phyloP scores from a whole-genome alignment of 78 protist species.

The Dictyostelium citrinum region DNA sequence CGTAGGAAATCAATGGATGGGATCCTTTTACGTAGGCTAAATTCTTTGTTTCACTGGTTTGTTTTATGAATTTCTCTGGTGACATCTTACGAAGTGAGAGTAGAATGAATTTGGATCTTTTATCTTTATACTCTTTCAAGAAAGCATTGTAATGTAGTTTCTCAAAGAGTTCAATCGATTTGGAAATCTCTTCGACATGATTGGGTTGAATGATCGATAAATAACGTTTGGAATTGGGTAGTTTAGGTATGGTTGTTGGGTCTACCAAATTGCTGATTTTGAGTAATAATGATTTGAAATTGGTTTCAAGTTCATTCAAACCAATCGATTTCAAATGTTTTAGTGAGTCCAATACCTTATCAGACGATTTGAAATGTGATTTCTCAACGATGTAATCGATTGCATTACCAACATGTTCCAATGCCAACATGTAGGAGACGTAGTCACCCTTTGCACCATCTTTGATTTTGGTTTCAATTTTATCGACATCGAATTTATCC shows the following conservation, averaged over 20 bases:
- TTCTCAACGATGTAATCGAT: conserved; percentile 17
- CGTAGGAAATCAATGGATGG: conserved; percentile 40
- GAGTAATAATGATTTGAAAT: conserved; percentile 33
- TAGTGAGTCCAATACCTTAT: conserved; percentile 1
- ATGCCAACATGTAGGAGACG: conserved; percentile 32
- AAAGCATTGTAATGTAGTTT: conserved; percentile 8
- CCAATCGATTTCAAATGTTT: conserved; percentile 34
- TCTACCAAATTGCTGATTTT: conserved; percentile 50
- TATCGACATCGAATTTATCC: conserved; percentile 32
- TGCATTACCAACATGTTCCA: conserved; percentile 45
- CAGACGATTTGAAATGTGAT: conserved; percentile 18
- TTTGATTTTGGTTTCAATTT: conserved; percentile 30
- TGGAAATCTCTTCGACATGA: conserved; percentile 43
- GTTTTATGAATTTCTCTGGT: conserved; percentile 57
- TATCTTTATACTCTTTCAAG: conserved; percentile 64
- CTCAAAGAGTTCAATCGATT: conserved; percentile 38
- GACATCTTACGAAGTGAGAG: conserved; percentile 43
- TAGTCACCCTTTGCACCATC: conserved; percentile 78
- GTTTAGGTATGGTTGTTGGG: conserved; percentile 25
- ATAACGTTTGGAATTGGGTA: conserved; percentile 34
- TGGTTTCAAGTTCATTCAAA: conserved; percentile 25
- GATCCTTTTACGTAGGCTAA: conserved; percentile 67
- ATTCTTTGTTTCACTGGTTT: conserved; percentile 34
- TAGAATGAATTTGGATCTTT: conserved; percentile 32
- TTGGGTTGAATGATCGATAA: conserved; percentile 24